Conservation (phyloP, 1,284 basidiomycete species). For the Exobasidium rhododendri region DNA sequence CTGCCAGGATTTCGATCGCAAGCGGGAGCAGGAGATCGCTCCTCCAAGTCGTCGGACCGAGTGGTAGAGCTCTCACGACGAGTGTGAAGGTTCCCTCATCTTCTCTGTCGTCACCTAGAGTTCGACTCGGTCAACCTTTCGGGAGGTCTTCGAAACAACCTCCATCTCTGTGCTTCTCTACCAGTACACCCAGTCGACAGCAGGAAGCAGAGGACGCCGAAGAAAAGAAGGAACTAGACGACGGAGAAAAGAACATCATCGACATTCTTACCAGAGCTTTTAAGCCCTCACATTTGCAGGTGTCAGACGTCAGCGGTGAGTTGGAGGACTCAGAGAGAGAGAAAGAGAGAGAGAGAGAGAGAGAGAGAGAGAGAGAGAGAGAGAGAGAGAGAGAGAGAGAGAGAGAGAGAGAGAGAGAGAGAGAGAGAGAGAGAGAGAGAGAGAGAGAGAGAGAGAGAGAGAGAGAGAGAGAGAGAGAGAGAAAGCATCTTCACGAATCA, state of each 20-base stretch:
- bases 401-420: slow-evolving; percentile 1
- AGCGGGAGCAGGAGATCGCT: too few relatives aligned
- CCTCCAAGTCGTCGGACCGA: too few relatives aligned
- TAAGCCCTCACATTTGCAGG: slow-evolving; percentile 59
- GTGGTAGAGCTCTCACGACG: too few relatives aligned
- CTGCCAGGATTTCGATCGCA: too few relatives aligned
- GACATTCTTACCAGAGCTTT: slow-evolving; percentile 72
- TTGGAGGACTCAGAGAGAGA: slow-evolving; percentile 51
- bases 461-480: too few relatives aligned
- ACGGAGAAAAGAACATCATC: slow-evolving; percentile 60
- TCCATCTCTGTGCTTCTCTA: too few relatives aligned
- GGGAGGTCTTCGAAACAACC: too few relatives aligned
- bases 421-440: slow-evolving; percentile 1
- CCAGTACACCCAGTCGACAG: too few relatives aligned
- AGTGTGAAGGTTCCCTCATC: too few relatives aligned
- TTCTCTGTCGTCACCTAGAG: too few relatives aligned
- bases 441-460: slow-evolving; percentile 1
- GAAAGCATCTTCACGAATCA: too few relatives aligned
- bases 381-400: slow-evolving; percentile 1
- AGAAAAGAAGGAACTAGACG: slow-evolving; percentile 17
- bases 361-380: slow-evolving; percentile 1
- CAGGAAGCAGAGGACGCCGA: slow-evolving; percentile 10
- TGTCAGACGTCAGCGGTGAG: slow-evolving; percentile 56
- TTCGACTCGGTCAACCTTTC: too few relatives aligned
- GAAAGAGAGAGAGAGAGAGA: neutral